Base-by-base conservation (phyloP, 352 stramenopile species). In the Phytophthora chlamydospora region DNA sequence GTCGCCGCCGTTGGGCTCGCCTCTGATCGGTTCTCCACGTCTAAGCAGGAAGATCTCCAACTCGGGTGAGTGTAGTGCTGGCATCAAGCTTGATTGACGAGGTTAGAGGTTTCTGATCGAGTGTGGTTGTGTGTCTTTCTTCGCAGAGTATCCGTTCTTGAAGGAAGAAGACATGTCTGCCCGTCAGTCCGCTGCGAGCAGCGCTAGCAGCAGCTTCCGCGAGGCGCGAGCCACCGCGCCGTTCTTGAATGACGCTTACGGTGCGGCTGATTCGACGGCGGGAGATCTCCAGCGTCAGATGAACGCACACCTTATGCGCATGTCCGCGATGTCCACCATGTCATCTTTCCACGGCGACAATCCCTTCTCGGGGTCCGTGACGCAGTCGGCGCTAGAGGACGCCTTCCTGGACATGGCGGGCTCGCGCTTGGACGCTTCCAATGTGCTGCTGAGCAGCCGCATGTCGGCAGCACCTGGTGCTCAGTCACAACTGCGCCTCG, bases 361-460 rank as follows among this genome's bases (percentile, higher is more conserved):
- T 24, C 76, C 77, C 5, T 91, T 93, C 50, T 68, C 68, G 13
- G 78, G 63, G 16, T 95, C 84, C 7, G 53, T 95, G 14, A 95
- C 83, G 1, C 86, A 93, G 50, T 95, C 86, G 4, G 84, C 84
- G 11, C 68, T 95, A 19, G 86, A 91, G 71, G 86, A 95, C 9
- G 86, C 86, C 9, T 93, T 95, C 44, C 65, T 95, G 24, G 86
- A 95, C 44, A 90, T 95, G 80, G 85, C 86, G 2, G 85, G 85
- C 16, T 94, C 85, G 0, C 79, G 81, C 3, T 64, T 94, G 33
- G 85, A 94, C 35, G 67, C 80, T 34, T 91, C 85, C 11, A 91
- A 79, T 61, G 79, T 94, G 41, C 58, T 94, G 6, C 60, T 92
- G 39, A 75, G 70, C 19, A 91, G 78, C 49, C 80, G 79, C 10